phyloP scores from a whole-genome alignment of 73 alveolate genomes.

The Uronychia binucleata region DNA sequence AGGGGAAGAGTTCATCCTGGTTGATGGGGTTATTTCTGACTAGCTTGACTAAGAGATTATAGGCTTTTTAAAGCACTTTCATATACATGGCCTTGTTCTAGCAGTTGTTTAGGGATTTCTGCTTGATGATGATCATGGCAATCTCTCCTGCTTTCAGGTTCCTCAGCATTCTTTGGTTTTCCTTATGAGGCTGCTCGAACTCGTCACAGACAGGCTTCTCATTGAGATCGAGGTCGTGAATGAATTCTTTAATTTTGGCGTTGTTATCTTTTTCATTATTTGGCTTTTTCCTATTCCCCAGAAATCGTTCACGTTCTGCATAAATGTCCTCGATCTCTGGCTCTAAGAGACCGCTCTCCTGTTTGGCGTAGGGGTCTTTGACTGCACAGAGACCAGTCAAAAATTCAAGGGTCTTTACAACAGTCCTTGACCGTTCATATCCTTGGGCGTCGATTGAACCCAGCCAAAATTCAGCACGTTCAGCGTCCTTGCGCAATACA shows the following conservation, averaged over 20 bases:
- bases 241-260: neutral
- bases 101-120: neutral
- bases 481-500: conserved; percentile 13
- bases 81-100: neutral
- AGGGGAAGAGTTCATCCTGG: conserved; percentile 1
- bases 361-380: neutral
- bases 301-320: neutral
- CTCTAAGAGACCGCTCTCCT: neutral
- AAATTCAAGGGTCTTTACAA: conserved; percentile 4
- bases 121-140: conserved; percentile 9
- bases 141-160: conserved; percentile 28
- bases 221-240: neutral
- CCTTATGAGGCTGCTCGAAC: conserved; percentile 17
- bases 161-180: conserved; percentile 38
- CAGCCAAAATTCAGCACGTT: conserved; percentile 44
- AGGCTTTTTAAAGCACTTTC: conserved; percentile 17
- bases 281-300: neutral
- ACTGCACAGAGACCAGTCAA: neutral
- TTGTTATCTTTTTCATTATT: neutral
- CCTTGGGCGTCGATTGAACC: conserved; percentile 10
- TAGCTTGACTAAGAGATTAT: conserved; percentile 8
- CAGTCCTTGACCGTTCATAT: neutral
- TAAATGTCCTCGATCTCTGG: neutral
- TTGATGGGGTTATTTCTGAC: conserved; percentile 9
- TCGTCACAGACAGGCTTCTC: conserved; percentile 20